phyloP scores from a whole-genome alignment of 1,284 basidiomycete genomes.

The Sphaerobolus stellatus region DNA sequence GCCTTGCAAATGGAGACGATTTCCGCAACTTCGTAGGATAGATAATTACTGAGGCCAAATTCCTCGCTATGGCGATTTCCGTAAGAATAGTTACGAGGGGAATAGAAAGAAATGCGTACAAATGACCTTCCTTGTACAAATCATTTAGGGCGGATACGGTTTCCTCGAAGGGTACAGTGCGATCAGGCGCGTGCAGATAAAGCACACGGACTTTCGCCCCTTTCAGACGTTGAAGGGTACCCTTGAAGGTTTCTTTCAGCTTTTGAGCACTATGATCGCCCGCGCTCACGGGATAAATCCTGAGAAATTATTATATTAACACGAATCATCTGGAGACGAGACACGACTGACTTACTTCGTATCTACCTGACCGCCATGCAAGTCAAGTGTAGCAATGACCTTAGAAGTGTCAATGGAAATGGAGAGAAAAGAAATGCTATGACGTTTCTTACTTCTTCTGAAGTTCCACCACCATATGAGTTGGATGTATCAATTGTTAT shows the following conservation, averaged over 20 bases:
- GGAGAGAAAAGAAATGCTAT: too few species aligned
- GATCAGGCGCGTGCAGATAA: conserved; percentile 50
- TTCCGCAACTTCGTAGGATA: conserved; percentile 52
- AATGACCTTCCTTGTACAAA: conserved; percentile 43
- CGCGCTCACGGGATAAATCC: conserved; percentile 43
- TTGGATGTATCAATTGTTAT: conserved; percentile 61
- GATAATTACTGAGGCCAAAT: conserved; percentile 49
- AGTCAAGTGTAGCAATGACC: conserved; percentile 28
- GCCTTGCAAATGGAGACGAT: conserved; percentile 52
- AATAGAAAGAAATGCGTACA: conserved; percentile 31
- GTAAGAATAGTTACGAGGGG: neutral
- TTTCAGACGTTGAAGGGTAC: conserved; percentile 38
- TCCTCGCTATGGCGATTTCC: conserved; percentile 35
- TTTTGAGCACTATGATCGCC: conserved; percentile 39
- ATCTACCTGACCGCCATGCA: conserved; percentile 42
- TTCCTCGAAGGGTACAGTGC: conserved; percentile 46
- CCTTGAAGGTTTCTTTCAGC: conserved; percentile 39
- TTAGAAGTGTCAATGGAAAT: conserved; percentile 34
- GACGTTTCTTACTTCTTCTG: too few species aligned
- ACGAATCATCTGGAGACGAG: too few species aligned
- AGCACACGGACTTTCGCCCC: conserved; percentile 42
- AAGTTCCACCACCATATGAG: conserved; percentile 48
- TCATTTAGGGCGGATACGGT: conserved; percentile 45
- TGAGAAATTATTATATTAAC: too few species aligned
- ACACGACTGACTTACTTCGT: too few species aligned